Conservation (phyloP, 345 rosid genomes). For the Capsella bursapastoris region DNA sequence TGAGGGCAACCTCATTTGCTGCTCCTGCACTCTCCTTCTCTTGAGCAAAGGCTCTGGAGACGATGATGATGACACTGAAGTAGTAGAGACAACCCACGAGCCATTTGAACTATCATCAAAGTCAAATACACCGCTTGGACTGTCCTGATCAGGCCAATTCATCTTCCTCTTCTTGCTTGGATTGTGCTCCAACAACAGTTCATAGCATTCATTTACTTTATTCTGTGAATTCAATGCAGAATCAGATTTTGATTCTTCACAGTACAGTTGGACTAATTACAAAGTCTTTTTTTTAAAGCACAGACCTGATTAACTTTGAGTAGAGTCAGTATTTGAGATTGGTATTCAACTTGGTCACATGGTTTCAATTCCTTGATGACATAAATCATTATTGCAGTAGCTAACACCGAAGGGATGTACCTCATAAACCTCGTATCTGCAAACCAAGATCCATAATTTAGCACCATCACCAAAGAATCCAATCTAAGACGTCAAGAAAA, state of each 20-base stretch:
- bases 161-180: slow-evolving; percentile 58
- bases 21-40: slow-evolving; percentile 68
- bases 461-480: slow-evolving; percentile 10
- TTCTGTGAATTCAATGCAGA: slow-evolving; percentile 51
- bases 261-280: background rate
- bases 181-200: slow-evolving; percentile 55
- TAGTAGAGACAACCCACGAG: slow-evolving; percentile 48
- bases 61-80: slow-evolving; percentile 57
- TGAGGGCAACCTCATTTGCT: slow-evolving; percentile 70
- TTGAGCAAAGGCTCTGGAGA: slow-evolving; percentile 55
- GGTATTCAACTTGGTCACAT: slow-evolving; percentile 54
- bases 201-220: slow-evolving; percentile 64
- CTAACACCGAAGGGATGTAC: slow-evolving; percentile 70
- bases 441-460: slow-evolving; percentile 44
- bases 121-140: slow-evolving; percentile 68
- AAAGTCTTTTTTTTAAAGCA: slow-evolving; percentile 4
- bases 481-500: slow-evolving; percentile 4
- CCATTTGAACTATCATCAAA: slow-evolving; percentile 65
- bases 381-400: slow-evolving; percentile 75
- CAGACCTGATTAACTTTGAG: slow-evolving; percentile 73
- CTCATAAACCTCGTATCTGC: slow-evolving; percentile 72
- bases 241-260: slow-evolving; percentile 13
- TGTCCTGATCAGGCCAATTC: slow-evolving; percentile 46
- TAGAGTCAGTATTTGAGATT: slow-evolving; percentile 59
- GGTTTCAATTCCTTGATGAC: slow-evolving; percentile 66